phyloP scores from a whole-genome alignment of 1,284 basidiomycete species.

The Singerocomus rubriflavus region DNA sequence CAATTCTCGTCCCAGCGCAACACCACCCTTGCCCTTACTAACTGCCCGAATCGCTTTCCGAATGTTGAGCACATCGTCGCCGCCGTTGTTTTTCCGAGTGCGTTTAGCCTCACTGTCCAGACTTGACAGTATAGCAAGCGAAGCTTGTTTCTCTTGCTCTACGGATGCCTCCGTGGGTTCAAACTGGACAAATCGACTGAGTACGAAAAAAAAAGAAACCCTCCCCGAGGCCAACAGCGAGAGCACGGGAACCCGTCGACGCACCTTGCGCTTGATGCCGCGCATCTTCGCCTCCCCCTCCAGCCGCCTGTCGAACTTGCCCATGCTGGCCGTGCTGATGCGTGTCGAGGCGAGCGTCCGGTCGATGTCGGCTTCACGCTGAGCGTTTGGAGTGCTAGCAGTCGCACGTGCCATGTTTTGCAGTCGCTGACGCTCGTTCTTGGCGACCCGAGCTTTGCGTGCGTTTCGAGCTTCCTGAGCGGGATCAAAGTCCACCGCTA shows the following conservation, averaged over 20 bases:
- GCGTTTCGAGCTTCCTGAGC: constrained; percentile 70
- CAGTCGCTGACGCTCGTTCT: constrained; percentile 83
- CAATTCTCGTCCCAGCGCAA: constrained; percentile 48
- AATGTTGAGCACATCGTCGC: constrained; percentile 67
- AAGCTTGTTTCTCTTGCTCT: constrained; percentile 66
- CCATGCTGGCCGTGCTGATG: constrained; percentile 89
- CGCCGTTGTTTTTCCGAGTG: constrained; percentile 49
- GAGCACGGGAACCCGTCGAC: too few relatives aligned
- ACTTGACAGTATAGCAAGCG: constrained; percentile 73
- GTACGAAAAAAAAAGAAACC: too few relatives aligned
- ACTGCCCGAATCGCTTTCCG: constrained; percentile 85
- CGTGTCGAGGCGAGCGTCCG: constrained; percentile 77
- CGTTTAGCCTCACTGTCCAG: constrained; percentile 73
- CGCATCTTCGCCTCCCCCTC: constrained; percentile 88
- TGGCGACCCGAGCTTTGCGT: constrained; percentile 77
- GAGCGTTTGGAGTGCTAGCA: too few relatives aligned
- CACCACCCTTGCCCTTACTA: constrained; percentile 64
- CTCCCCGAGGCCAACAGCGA: too few relatives aligned
- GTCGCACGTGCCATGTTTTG: constrained; percentile 79
- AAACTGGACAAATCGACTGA: constrained; percentile 55
- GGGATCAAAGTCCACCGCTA: constrained; percentile 79
- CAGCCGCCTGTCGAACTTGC: constrained; percentile 85
- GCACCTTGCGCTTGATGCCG: constrained; percentile 91
- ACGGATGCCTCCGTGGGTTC: constrained; percentile 73
- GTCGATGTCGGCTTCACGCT: constrained; percentile 75